These are phyloP conservation scores for Herpetomonas samuelpessoai DNA, from an alignment of 208 protist genomes.

Conservation along the genomic window DNA sequence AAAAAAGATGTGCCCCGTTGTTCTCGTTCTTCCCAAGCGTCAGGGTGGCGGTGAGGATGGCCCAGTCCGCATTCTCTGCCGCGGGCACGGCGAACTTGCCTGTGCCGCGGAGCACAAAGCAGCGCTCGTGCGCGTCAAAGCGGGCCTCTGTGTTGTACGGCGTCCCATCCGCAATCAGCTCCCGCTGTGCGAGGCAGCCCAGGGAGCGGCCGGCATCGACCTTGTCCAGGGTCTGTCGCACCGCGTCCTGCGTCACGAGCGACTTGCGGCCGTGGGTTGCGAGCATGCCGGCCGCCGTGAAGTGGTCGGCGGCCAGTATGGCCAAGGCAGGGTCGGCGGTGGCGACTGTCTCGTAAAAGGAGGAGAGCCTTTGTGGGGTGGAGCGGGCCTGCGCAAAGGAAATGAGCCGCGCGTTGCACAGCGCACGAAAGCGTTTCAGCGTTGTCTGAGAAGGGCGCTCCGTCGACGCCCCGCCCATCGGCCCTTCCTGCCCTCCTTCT, in stretches of 20 bases:
- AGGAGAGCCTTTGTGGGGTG: constrained; percentile 55
- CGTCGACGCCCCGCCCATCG: background rate
- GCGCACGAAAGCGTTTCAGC: constrained; percentile 52
- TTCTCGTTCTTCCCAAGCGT: constrained; percentile 77
- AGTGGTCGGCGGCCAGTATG: constrained; percentile 75
- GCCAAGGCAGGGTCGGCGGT: constrained; percentile 58
- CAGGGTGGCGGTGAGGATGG: constrained; percentile 76
- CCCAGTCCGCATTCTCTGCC: constrained; percentile 73
- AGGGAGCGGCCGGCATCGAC: constrained; percentile 56
- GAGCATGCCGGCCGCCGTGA: constrained; percentile 78
- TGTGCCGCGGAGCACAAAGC: constrained; percentile 76
- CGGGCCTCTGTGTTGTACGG: constrained; percentile 84
- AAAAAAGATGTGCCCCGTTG: constrained; percentile 70
- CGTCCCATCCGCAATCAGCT: constrained; percentile 71
- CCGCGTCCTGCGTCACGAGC: constrained; percentile 8
- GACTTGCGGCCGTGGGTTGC: constrained; percentile 57
- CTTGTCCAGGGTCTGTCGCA: constrained; percentile 46
- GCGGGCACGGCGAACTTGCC: constrained; percentile 84
- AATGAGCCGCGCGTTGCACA: constrained; percentile 53
- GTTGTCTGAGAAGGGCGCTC: constrained; percentile 21
- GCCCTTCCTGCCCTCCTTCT: constrained; percentile 2
- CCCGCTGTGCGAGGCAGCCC: constrained; percentile 66
- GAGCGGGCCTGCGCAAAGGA: constrained; percentile 83
- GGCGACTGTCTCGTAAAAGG: constrained; percentile 79
- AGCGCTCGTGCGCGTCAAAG: constrained; percentile 69